phyloP scores from a whole-genome alignment of 768 basidiomycete species.

The Russula vinacea region DNA sequence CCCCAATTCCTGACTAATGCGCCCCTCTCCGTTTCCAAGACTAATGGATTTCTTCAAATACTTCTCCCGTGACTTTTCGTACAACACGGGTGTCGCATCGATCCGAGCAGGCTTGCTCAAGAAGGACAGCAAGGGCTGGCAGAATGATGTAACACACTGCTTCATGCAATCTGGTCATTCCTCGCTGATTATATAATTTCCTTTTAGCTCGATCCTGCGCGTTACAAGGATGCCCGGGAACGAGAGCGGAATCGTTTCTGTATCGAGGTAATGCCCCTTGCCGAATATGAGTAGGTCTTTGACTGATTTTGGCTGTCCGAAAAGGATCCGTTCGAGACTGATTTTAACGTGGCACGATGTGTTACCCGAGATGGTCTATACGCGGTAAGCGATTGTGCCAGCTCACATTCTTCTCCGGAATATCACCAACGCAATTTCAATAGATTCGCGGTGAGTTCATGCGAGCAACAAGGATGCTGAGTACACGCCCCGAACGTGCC shows the following conservation, averaged over 20 bases:
- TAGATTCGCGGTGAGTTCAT: constrained; percentile 99
- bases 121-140: constrained; percentile 94
- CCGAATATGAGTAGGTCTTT: not conserved
- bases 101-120: constrained; percentile 85
- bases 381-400: constrained; percentile 52
- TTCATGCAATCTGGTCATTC: not conserved
- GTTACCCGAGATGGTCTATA: constrained; percentile 96
- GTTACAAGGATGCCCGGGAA: constrained; percentile 73
- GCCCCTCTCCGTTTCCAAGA: constrained; percentile 38
- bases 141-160: constrained; percentile 53
- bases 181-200: not conserved
- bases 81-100: constrained; percentile 87
- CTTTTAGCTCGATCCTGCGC: constrained; percentile 33
- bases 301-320: not conserved
- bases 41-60: constrained; percentile 98
- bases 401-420: not conserved
- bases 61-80: constrained; percentile 89
- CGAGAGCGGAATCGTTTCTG: constrained; percentile 93
- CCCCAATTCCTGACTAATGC: constrained; percentile 14
- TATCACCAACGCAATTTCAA: constrained; percentile 21
- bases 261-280: constrained; percentile 66
- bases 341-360: constrained; percentile 94
- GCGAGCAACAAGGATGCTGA: constrained; percentile 86
- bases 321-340: constrained; percentile 96
- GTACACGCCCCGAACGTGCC: constrained; percentile 74